Conservation (phyloP, 371 early-diverging fungal genomes). For the Actinomucor elegans region DNA sequence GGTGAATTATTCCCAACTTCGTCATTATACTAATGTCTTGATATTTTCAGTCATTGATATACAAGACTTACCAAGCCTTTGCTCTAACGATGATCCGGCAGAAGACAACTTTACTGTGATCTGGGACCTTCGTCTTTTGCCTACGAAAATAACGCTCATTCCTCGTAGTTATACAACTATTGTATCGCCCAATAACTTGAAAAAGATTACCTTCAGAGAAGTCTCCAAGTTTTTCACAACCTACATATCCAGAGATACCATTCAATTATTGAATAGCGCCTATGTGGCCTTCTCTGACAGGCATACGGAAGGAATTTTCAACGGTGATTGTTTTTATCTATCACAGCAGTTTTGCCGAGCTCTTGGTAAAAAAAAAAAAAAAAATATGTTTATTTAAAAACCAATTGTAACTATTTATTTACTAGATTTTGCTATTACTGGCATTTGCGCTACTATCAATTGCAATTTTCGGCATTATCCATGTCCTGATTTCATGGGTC, state of each 20-base stretch:
- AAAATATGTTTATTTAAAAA: neutral
- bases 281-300: constrained; percentile 14
- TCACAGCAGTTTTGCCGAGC: constrained; percentile 8
- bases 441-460: constrained; percentile 25
- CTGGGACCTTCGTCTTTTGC: constrained; percentile 67
- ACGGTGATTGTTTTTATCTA: constrained; percentile 18
- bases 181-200: neutral
- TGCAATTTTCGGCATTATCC: constrained; percentile 32
- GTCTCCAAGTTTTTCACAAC: constrained; percentile 15
- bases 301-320: constrained; percentile 1
- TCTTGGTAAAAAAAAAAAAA: constrained; percentile 10
- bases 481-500: constrained; percentile 76
- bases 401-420: neutral
- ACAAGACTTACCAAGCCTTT: constrained; percentile 68
- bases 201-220: constrained; percentile 9
- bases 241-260: constrained; percentile 17
- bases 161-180: neutral
- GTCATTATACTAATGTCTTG: constrained; percentile 67
- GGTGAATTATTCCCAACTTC: constrained; percentile 57
- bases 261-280: constrained; percentile 1
- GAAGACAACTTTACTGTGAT: constrained; percentile 71
- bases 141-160: neutral
- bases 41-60: constrained; percentile 74
- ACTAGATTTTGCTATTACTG: constrained; percentile 28
- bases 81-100: constrained; percentile 80